These are phyloP conservation scores for Xylaria sp. DNA, from an alignment of 2,329 filamentous ascomycete genomes.

Conservation along the genomic window DNA sequence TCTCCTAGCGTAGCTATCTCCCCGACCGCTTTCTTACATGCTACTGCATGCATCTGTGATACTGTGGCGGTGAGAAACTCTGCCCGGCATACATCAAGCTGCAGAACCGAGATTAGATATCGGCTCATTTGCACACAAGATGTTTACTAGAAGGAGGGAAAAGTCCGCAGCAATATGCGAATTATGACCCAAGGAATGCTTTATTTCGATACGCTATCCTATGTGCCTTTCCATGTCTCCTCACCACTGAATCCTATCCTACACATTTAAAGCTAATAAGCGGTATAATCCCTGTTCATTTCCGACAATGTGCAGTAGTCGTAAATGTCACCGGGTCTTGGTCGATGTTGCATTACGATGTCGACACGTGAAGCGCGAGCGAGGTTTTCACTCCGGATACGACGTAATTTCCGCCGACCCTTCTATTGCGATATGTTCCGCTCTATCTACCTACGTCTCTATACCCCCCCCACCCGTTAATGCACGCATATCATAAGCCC, in stretches of 20 bases:
- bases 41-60: constrained; percentile 1
- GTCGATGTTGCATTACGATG: neutral
- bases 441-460: neutral
- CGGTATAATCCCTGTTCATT: neutral
- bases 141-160: neutral
- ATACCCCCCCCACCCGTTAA: neutral
- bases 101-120: neutral
- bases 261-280: neutral
- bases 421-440: neutral
- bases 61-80: constrained; percentile 16
- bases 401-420: neutral
- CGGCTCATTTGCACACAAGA: neutral
- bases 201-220: neutral
- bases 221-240: neutral
- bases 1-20: neutral
- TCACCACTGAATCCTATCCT: neutral
- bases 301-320: neutral
- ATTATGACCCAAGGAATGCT: neutral
- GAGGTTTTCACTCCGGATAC: neutral
- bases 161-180: neutral
- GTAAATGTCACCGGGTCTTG: neutral
- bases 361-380: neutral
- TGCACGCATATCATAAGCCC: neutral
- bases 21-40: neutral
- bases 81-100: neutral